Conservation (phyloP, 345 rosid species). For the Ceriops decandra region DNA sequence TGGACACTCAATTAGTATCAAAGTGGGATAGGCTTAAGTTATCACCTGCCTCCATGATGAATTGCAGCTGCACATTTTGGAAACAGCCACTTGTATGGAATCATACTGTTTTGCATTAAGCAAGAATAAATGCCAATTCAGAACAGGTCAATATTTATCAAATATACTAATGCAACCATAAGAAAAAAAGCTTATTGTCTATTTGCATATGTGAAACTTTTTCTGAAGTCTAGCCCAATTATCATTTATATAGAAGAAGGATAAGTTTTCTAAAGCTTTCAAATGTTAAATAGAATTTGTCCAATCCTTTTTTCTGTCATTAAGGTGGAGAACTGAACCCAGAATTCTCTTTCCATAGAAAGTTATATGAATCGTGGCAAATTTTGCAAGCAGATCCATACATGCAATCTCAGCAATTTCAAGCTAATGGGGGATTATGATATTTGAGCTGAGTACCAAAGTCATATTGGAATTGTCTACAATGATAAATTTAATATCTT, state of each 20-base stretch:
- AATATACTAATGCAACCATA: neutral
- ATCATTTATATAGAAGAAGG: neutral
- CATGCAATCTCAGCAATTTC: neutral
- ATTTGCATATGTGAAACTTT: neutral
- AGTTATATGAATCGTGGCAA: too few species aligned
- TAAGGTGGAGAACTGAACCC: too few species aligned
- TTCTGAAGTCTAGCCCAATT: neutral
- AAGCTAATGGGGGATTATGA: neutral
- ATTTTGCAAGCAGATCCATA: neutral
- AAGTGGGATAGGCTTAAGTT: conserved; percentile 5
- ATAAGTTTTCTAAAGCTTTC: neutral
- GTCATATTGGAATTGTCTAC: too few species aligned
- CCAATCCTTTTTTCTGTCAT: too few species aligned
- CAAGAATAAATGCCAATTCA: conserved; percentile 17
- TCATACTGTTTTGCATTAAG: conserved; percentile 40
- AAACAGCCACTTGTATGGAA: conserved; percentile 73
- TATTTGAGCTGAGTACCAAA: neutral
- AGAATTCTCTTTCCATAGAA: too few species aligned
- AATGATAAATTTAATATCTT: too few species aligned
- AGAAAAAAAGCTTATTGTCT: neutral
- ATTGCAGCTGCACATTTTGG: conserved; percentile 65
- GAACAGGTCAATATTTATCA: neutral
- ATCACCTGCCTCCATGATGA: conserved; percentile 95
- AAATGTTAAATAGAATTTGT: too few species aligned
- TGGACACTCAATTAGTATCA: conserved; percentile 1